Conservation (phyloP, 1,284 basidiomycete genomes). For the Leccinum pachyderme region DNA sequence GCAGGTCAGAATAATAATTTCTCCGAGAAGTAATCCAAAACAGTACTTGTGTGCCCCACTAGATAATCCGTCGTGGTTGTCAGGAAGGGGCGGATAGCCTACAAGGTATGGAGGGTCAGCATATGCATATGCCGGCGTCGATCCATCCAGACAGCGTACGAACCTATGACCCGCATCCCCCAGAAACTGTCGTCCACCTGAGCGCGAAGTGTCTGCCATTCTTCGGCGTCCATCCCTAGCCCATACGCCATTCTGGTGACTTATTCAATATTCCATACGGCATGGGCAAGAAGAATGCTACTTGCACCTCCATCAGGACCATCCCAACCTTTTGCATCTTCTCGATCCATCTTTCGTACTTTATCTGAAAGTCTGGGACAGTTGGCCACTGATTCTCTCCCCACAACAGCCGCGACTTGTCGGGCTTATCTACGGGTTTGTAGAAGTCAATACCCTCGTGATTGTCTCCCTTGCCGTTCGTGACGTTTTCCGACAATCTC, state of each 20-base stretch:
- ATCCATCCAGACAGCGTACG: conserved; percentile 10
- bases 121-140: neutral
- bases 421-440: conserved; percentile 64
- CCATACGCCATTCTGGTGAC: conserved; percentile 71
- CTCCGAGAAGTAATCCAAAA: neutral
- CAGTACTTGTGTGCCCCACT: conserved; percentile 81
- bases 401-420: conserved; percentile 68
- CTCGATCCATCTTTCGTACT: conserved; percentile 69
- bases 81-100: conserved; percentile 85
- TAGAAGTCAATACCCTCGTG: conserved; percentile 87
- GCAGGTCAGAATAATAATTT: conserved; percentile 3
- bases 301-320: conserved; percentile 79
- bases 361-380: conserved; percentile 54
- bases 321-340: conserved; percentile 81
- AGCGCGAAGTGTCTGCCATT: conserved; percentile 63
- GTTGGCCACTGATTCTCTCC: conserved; percentile 85
- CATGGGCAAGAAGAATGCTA: conserved; percentile 31
- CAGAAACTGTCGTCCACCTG: conserved; percentile 83
- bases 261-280: neutral
- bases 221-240: conserved; percentile 65
- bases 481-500: conserved; percentile 77
- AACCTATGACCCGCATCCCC: conserved; percentile 82
- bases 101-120: conserved; percentile 1
- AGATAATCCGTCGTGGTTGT: conserved; percentile 73
- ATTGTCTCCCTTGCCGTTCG: conserved; percentile 79